Evolutionary conservation across 306 rosid genomes (phyloP).

Genomic region (Ammopiptanthus mongolicus): DNA sequence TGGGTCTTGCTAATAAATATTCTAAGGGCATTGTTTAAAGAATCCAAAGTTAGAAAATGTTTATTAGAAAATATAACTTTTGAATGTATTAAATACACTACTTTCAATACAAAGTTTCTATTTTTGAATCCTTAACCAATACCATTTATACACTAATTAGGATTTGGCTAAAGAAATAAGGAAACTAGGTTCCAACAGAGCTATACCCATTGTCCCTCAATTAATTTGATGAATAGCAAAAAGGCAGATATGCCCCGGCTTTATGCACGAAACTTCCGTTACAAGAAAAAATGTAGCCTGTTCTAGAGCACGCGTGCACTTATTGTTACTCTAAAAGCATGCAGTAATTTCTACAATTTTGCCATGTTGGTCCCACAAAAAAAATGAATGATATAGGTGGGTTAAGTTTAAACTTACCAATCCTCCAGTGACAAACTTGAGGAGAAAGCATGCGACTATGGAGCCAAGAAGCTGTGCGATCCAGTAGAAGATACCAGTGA

Average conservation of each 20-base stretch:
- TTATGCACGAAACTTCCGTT: neutral
- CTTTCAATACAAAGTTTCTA: too few species aligned
- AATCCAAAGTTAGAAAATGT: too few species aligned
- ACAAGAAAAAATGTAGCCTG: neutral
- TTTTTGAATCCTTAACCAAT: too few species aligned
- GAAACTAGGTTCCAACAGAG: neutral
- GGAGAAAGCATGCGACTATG: constrained; percentile 77
- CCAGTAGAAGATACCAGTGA: constrained; percentile 80
- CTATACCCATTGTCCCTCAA: neutral
- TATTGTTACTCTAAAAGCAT: neutral
- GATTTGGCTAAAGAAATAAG: neutral
- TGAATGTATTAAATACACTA: too few species aligned
- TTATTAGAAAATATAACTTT: too few species aligned
- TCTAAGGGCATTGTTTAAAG: too few species aligned
- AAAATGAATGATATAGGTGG: neutral
- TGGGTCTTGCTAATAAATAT: too few species aligned
- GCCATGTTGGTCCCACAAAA: neutral
- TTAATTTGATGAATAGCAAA: neutral
- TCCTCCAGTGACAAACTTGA: constrained; percentile 74
- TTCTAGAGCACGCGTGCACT: neutral
- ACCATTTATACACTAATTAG: too few species aligned
- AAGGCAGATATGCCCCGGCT: neutral
- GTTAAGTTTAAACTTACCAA: constrained; percentile 40
- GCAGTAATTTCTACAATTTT: neutral
- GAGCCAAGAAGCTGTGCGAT: constrained; percentile 81